These are phyloP conservation scores for Flaveria robusta DNA, from an alignment of 129 eudicot species.

Conservation along the genomic window DNA sequence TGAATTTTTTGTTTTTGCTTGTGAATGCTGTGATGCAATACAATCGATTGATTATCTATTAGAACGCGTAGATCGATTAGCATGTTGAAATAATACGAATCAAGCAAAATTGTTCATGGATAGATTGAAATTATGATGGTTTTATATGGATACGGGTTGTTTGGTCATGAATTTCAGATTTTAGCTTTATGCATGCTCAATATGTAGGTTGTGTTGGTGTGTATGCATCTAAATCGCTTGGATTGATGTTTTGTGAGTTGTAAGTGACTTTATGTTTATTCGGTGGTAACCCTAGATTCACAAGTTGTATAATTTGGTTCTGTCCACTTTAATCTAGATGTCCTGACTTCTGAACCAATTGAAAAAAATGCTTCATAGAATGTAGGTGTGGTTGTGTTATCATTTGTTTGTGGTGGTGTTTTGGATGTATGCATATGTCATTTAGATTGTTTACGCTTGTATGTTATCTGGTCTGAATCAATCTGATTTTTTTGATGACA, in stretches of 20 bases:
- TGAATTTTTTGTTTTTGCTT: not conserved
- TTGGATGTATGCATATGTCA: not conserved
- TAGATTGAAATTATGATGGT: no score
- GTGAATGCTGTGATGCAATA: not conserved
- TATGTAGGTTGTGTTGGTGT: no score
- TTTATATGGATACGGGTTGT: no score
- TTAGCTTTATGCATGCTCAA: no score
- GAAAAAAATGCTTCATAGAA: constrained; percentile 3
- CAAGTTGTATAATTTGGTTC: not conserved
- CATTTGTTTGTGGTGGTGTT: constrained; percentile 18
- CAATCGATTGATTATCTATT: not conserved
- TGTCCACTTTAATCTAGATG: not conserved
- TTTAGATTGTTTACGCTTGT: not conserved
- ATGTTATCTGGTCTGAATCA: not conserved
- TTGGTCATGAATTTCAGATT: no score
- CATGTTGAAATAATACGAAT: not conserved
- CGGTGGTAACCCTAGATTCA: not conserved
- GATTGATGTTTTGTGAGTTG: not conserved
- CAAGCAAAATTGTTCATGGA: not conserved
- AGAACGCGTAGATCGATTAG: not conserved
- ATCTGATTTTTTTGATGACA: not conserved
- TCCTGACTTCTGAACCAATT: not conserved
- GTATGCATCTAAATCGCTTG: not conserved
- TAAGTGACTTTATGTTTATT: not conserved
- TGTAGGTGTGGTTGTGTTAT: not conserved